Conservation (phyloP, 1,284 basidiomycete genomes). For the Microbotryum saponariae region DNA sequence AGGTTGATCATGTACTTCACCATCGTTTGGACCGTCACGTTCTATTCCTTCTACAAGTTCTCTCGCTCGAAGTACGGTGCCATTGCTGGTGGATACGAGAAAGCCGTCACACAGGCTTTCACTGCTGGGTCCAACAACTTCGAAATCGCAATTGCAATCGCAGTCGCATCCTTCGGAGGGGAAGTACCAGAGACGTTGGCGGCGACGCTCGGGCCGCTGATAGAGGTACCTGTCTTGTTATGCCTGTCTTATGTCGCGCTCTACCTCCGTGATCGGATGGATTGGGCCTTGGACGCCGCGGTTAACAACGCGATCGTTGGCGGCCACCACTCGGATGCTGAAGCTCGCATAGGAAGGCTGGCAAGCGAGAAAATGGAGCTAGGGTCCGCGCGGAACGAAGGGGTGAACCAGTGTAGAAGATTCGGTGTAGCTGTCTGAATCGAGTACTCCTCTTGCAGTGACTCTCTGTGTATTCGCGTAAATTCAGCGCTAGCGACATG, state of each 20-base stretch:
- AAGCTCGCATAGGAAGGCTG: too few relatives aligned
- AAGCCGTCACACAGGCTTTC: conserved; percentile 54
- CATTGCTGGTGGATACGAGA: conserved; percentile 53
- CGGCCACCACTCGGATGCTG: too few relatives aligned
- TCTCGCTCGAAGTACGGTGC: conserved; percentile 30
- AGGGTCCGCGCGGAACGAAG: too few relatives aligned
- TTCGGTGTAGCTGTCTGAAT: too few relatives aligned
- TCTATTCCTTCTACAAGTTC: conserved; percentile 53
- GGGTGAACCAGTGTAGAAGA: too few relatives aligned
- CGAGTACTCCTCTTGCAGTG: too few relatives aligned
- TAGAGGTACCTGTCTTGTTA: conserved; percentile 67
- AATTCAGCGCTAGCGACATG: too few relatives aligned
- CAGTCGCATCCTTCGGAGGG: conserved; percentile 67
- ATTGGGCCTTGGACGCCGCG: too few relatives aligned
- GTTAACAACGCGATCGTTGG: too few relatives aligned
- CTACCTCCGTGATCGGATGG: too few relatives aligned
- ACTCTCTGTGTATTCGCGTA: too few relatives aligned
- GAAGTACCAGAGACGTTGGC: conserved; percentile 66
- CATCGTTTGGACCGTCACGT: conserved; percentile 65
- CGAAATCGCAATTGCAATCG: conserved; percentile 68
- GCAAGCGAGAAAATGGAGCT: too few relatives aligned
- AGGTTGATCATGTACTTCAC: conserved; percentile 54
- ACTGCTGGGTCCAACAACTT: conserved; percentile 49
- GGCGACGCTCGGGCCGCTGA: conserved; percentile 66
- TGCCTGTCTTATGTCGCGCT: conserved; percentile 51